phyloP scores from a whole-genome alignment of 148 eudicot genomes.

The Selenicereus undatus region DNA sequence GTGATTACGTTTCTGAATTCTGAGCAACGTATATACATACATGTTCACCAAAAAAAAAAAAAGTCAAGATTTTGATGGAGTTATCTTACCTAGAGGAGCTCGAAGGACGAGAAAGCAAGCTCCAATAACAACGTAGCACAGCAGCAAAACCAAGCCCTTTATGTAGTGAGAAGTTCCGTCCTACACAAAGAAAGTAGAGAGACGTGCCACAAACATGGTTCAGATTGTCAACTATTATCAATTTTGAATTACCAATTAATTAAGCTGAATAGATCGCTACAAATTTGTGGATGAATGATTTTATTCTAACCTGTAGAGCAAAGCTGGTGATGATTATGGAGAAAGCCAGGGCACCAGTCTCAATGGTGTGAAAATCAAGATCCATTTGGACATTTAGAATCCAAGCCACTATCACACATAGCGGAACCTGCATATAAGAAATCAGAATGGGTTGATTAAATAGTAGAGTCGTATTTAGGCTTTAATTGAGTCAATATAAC shows the following conservation, averaged over 20 bases:
- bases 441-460: too few relatives aligned
- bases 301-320: slow-evolving; percentile 57
- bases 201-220: not conserved
- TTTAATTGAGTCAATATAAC: too few relatives aligned
- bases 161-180: slow-evolving; percentile 85
- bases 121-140: slow-evolving; percentile 75
- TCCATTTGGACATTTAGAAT: slow-evolving; percentile 63
- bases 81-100: slow-evolving; percentile 37
- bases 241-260: not conserved
- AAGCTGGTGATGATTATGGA: slow-evolving; percentile 63
- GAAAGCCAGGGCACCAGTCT: slow-evolving; percentile 65
- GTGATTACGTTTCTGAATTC: too few relatives aligned
- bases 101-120: slow-evolving; percentile 54
- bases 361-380: slow-evolving; percentile 63
- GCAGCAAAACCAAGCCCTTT: slow-evolving; percentile 69
- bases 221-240: not conserved
- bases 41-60: too few relatives aligned
- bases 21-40: too few relatives aligned
- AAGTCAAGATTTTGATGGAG: not conserved
- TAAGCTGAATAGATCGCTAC: not conserved
- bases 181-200: slow-evolving; percentile 17
- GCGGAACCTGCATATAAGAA: slow-evolving; percentile 48
- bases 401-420: slow-evolving; percentile 70
- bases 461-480: too few relatives aligned
- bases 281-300: not conserved